Conservation (phyloP, 108 stramenopile species). For the Cyclotella cryptica region DNA sequence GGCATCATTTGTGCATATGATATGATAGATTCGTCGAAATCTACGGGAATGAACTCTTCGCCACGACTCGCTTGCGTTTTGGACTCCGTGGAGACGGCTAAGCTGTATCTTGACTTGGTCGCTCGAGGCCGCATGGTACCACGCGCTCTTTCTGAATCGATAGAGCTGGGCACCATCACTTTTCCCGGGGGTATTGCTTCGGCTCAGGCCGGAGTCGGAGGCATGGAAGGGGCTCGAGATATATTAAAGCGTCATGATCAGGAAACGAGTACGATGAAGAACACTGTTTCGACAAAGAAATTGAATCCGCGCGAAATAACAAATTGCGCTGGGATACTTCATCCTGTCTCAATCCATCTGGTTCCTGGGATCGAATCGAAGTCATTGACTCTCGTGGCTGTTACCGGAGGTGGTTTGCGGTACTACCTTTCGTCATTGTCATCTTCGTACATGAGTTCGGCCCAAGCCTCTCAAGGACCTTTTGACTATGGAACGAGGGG, state of each 20-base stretch:
- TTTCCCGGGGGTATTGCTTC: slow-evolving; percentile 78
- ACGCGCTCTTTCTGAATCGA: slow-evolving; percentile 49
- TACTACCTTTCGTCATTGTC: slow-evolving; percentile 78
- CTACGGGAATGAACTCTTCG: slow-evolving; percentile 8
- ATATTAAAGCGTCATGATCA: slow-evolving; percentile 72
- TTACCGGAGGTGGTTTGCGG: slow-evolving; percentile 81
- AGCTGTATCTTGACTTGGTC: slow-evolving; percentile 80
- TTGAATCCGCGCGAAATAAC: slow-evolving; percentile 12
- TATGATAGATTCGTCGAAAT: slow-evolving; percentile 43
- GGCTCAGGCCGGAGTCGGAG: slow-evolving; percentile 87
- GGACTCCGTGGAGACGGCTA: slow-evolving; percentile 65
- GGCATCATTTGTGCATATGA: slow-evolving; percentile 86
- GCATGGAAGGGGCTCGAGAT: slow-evolving; percentile 86
- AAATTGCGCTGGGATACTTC: slow-evolving; percentile 52
- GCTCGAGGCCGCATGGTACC: slow-evolving; percentile 74
- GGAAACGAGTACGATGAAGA: slow-evolving; percentile 42
- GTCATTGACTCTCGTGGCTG: slow-evolving; percentile 76
- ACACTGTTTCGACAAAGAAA: slow-evolving; percentile 20
- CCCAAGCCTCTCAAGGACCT: slow-evolving; percentile 40
- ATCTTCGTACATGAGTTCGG: slow-evolving; percentile 41
- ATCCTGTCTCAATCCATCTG: slow-evolving; percentile 80
- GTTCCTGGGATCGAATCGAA: slow-evolving; percentile 72
- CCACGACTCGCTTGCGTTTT: slow-evolving; percentile 64
- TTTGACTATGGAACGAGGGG: slow-evolving; percentile 28
- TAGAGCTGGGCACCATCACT: slow-evolving; percentile 58